A percentile compares a stretch with the other conserved stretches of the same genome.
These are phyloP conservation scores for Acacia crassicarpa DNA, from an alignment of 306 rosid genomes.

Conservation along the genomic window DNA sequence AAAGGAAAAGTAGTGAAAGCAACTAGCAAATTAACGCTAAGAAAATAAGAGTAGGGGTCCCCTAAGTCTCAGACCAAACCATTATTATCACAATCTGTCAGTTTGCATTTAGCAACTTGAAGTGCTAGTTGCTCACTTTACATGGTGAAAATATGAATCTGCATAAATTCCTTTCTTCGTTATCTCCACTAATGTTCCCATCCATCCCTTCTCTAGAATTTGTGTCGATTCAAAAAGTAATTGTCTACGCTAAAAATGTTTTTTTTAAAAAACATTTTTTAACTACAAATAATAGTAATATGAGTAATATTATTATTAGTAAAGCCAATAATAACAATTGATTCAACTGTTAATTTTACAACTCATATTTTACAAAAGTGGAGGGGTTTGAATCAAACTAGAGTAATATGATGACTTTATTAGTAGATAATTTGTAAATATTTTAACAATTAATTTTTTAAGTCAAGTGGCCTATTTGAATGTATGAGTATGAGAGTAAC, in stretches of 20 bases:
- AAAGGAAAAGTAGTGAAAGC: not conserved
- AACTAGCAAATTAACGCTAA: not conserved
- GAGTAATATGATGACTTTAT: not conserved
- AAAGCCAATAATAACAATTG: not conserved
- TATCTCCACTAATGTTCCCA: not conserved
- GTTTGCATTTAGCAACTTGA: constrained; percentile 18
- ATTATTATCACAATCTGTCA: not conserved
- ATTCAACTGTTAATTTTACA: not conserved
- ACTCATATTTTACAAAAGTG: not conserved
- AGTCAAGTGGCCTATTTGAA: not conserved
- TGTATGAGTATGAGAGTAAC: not conserved
- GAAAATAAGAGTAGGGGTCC: not conserved
- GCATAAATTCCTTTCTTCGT: not conserved
- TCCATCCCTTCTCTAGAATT: not conserved
- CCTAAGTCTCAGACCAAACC: not conserved
- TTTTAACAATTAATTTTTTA: too few relatives aligned
- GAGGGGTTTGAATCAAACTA: not conserved
- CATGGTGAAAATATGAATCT: constrained; percentile 12
- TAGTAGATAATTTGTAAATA: not conserved
- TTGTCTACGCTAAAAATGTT: not conserved
- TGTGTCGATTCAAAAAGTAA: not conserved
- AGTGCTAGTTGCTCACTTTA: constrained; percentile 33
- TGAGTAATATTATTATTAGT: not conserved
- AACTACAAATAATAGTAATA: not conserved
- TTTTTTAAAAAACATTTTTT: too few relatives aligned